Evolutionary conservation across 1,284 basidiomycete genomes (phyloP), one percentile per base, ranked within the genome.

Genomic region (Tremellales sp.): DNA sequence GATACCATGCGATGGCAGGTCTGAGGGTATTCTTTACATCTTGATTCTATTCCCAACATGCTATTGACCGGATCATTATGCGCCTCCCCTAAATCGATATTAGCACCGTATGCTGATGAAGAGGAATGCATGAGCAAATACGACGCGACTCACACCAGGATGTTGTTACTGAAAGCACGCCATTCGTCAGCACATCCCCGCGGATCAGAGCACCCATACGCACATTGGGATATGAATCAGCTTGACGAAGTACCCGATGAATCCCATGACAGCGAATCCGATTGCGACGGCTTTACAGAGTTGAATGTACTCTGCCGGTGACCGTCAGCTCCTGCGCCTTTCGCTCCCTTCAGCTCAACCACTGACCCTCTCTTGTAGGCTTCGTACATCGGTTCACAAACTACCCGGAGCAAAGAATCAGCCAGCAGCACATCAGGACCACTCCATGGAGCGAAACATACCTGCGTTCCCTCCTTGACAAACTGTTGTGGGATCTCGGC

Each of bases 351-450:
- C 16, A 22, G 35, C 39, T 18, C n/a, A n/a, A 3, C 4, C 26
- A 70, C 76, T 57, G 51, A 95, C 94, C 94, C 78, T 90, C 88
- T 73, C 87, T 82, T 45, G 89, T 89, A 45, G 94, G 94, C 78
- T 99, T 99, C 56, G 92, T 95, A 79, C 94, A 99, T 69, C 93
- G 83, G 66, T 85, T 88, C 61, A 98, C 76, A 78, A 98, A 97
- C 92, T 95, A 65, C 5, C 44, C 22, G 53, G 43, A 48, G 25
- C 32, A 44, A 28, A 22, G 7, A 7, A 22, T 56, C 33, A 53
- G 45, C 34, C 9, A 34, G 9, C 22, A 21, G 16, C 32, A 21
- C 42, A 36, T 43, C 32, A 50, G n/a, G n/a, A n/a, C 34, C 6
- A 22, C 25, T 18, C 16, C 37, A 40, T 22, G 5, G 41, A 26